A percentile compares a stretch with the other conserved stretches of the same genome.
These are phyloP conservation scores for Candida verbasci DNA, from an alignment of 805 yeast species.

Conservation along the genomic window DNA sequence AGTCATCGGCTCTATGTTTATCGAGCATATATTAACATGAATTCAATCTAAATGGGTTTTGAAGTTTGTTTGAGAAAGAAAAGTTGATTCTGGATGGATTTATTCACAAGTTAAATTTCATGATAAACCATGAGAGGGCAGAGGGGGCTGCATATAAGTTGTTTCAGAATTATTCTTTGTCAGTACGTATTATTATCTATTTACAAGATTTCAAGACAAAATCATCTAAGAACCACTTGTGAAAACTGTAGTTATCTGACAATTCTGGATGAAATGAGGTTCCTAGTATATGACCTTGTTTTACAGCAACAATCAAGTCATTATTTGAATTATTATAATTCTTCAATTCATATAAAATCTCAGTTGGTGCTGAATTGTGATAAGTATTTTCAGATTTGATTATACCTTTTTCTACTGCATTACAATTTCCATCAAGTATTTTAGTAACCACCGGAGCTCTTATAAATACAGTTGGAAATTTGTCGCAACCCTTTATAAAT, in stretches of 20 bases:
- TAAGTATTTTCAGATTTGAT: constrained; percentile 20
- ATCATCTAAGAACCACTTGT: constrained; percentile 63
- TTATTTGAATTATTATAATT: constrained; percentile 15
- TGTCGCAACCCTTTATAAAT: constrained; percentile 38
- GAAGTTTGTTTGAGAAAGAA: too few species aligned
- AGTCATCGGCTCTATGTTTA: too few species aligned
- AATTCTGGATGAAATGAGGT: constrained; percentile 83
- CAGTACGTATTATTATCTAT: background rate
- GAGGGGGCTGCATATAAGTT: too few species aligned
- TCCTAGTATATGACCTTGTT: constrained; percentile 63
- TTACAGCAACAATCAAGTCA: constrained; percentile 62
- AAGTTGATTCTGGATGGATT: too few species aligned
- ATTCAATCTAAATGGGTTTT: too few species aligned
- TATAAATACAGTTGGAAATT: constrained; percentile 55
- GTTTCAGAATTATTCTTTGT: too few species aligned
- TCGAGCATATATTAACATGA: too few species aligned
- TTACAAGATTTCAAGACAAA: constrained; percentile 35
- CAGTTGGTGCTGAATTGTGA: constrained; percentile 26
- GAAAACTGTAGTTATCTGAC: constrained; percentile 54
- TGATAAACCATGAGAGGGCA: too few species aligned
- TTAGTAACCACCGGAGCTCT: constrained; percentile 68
- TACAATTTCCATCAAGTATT: constrained; percentile 12
- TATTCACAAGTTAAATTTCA: too few species aligned
- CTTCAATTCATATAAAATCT: constrained; percentile 37
- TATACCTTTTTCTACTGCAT: constrained; percentile 9